phyloP scores from a whole-genome alignment of 139 green algal species.

The Chlorokybus atmophyticus region DNA sequence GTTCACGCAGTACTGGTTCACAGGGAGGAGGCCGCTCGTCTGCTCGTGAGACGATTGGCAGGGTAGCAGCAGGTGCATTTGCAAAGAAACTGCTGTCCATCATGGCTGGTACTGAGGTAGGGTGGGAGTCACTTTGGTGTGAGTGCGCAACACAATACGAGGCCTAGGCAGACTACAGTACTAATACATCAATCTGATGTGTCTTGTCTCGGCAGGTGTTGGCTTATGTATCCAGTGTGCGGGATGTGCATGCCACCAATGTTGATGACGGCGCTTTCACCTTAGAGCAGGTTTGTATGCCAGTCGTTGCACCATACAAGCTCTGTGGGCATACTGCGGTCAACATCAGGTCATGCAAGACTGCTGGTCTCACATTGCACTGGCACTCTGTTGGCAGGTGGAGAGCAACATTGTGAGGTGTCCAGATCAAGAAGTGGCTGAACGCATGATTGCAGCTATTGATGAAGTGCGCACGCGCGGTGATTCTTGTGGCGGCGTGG shows the following conservation, averaged over 20 bases:
- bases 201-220: conserved; percentile 50
- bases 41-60: conserved; percentile 90
- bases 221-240: conserved; percentile 77
- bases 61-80: conserved; percentile 88
- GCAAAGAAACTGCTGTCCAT: conserved; percentile 89
- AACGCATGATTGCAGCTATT: conserved; percentile 84
- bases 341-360: no score
- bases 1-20: no score
- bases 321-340: no score
- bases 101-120: conserved; percentile 56
- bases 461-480: conserved; percentile 78
- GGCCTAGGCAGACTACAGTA: no score
- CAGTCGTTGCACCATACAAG: no score
- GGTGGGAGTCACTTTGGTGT: neutral
- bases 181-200: no score
- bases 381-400: no score
- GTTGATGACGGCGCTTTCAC: conserved; percentile 16
- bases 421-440: conserved; percentile 66
- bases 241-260: conserved; percentile 48
- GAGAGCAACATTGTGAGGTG: conserved; percentile 93
- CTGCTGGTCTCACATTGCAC: no score
- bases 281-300: conserved; percentile 17
- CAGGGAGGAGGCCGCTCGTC: conserved; percentile 82
- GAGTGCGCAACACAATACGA: no score
- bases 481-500: conserved; percentile 89